phyloP scores from a whole-genome alignment of 495 filamentous ascomycete species.

The Annulohypoxylon stygium region DNA sequence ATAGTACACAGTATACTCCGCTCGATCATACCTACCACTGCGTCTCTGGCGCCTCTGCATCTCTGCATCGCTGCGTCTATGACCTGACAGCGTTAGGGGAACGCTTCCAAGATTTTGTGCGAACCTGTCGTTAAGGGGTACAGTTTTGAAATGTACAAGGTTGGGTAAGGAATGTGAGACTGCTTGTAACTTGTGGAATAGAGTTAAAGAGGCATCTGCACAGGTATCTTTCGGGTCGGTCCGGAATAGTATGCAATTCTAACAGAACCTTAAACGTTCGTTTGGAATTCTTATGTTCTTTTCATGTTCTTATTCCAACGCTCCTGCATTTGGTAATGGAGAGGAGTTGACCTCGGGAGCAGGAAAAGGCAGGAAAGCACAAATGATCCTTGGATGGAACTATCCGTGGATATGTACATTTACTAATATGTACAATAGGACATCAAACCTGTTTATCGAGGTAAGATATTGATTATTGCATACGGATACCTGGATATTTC shows the following conservation, averaged over 20 bases:
- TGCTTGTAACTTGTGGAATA: background rate
- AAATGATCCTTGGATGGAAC: background rate
- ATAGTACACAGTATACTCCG: conserved; percentile 26
- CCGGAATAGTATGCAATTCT: background rate
- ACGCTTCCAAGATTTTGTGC: background rate
- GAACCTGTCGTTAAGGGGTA: background rate
- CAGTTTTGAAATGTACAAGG: background rate
- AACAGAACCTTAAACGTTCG: conserved; percentile 12
- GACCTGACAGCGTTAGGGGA: conserved; percentile 1
- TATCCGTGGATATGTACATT: background rate
- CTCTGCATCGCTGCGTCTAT: conserved; percentile 1
- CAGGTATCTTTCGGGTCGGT: conserved; percentile 9
- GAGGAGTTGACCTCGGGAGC: background rate
- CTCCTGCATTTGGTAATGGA: conserved; percentile 6
- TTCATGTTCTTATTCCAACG: conserved; percentile 8
- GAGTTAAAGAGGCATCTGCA: background rate
- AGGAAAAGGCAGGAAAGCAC: background rate
- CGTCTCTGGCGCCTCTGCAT: background rate
- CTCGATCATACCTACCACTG: background rate
- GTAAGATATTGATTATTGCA: conserved; percentile 22
- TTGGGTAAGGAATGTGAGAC: conserved; percentile 7
- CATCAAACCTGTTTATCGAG: conserved; percentile 10
- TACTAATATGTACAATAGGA: background rate
- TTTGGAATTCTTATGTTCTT: background rate
- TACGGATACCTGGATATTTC: background rate